phyloP scores from a whole-genome alignment of 2,329 filamentous ascomycete genomes.

The Coniosporium uncinatum region DNA sequence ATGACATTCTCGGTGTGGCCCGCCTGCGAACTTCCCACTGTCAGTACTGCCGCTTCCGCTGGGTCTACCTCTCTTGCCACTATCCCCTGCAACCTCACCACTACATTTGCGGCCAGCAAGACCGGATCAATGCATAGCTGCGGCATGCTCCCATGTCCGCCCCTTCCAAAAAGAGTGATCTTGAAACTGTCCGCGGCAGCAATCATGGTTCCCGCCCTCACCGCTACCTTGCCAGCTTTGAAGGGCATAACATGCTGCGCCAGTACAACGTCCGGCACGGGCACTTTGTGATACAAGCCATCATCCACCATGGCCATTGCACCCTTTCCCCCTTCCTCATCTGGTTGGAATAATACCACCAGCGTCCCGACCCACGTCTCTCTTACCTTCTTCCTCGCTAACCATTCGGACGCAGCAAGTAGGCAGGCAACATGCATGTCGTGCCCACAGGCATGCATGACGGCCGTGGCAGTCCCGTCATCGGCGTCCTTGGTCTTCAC shows the following conservation, averaged over 20 bases:
- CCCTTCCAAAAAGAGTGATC: conserved; percentile 51
- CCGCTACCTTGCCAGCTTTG: conserved; percentile 31
- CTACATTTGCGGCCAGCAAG: conserved; percentile 48
- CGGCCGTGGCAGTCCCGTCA: conserved; percentile 43
- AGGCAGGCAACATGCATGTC: conserved; percentile 58
- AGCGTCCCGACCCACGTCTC: conserved; percentile 55
- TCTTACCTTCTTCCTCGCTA: conserved; percentile 37
- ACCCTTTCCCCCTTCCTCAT: conserved; percentile 58
- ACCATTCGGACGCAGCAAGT: conserved; percentile 46
- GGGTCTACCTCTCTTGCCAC: conserved; percentile 49
- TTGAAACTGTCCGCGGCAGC: conserved; percentile 27
- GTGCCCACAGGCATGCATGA: conserved; percentile 67
- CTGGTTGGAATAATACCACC: conserved; percentile 60
- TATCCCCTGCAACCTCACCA: conserved; percentile 54
- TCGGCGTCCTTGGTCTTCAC: conserved; percentile 31
- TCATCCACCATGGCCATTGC: conserved; percentile 55
- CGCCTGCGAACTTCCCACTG: conserved; percentile 51
- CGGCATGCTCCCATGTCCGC: conserved; percentile 52
- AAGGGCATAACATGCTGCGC: conserved; percentile 49
- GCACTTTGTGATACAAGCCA: conserved; percentile 48
- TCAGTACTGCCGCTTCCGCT: conserved; percentile 49
- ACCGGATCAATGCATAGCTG: conserved; percentile 52
- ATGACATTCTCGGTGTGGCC: conserved; percentile 58
- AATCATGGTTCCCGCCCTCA: conserved; percentile 31
- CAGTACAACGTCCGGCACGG: conserved; percentile 49